Conservation (phyloP, 1,284 basidiomycete species). For the Sanghuangporus sanghuang region DNA sequence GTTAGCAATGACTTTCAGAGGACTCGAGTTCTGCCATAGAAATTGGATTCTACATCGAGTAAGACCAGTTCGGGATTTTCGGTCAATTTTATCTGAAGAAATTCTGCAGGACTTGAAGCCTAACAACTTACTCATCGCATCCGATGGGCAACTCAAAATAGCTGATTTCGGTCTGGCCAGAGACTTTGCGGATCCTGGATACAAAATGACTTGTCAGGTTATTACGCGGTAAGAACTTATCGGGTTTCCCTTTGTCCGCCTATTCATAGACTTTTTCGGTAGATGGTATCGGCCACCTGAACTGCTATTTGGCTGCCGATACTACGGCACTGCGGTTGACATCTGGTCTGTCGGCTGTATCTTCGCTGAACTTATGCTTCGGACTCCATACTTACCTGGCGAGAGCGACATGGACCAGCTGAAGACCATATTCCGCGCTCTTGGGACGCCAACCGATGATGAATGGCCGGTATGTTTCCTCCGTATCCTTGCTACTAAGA, state of each 20-base stretch:
- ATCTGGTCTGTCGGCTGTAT: slow-evolving; percentile 96
- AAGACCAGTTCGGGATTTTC: slow-evolving; percentile 23
- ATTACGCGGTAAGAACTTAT: slow-evolving; percentile 61
- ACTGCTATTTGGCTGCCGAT: slow-evolving; percentile 79
- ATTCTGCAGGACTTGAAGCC: slow-evolving; percentile 87
- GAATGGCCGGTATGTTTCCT: slow-evolving; percentile 90
- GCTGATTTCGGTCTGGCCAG: slow-evolving; percentile 99
- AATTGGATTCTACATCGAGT: slow-evolving; percentile 94
- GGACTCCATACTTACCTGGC: slow-evolving; percentile 90
- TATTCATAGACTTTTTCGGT: background rate
- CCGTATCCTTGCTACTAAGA: no score
- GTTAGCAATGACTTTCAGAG: slow-evolving; percentile 98
- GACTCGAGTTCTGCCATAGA: slow-evolving; percentile 95
- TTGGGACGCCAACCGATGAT: slow-evolving; percentile 92
- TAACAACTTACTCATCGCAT: slow-evolving; percentile 94
- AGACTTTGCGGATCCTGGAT: slow-evolving; percentile 89
- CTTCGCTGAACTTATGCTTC: slow-evolving; percentile 92
- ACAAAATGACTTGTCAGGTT: slow-evolving; percentile 97
- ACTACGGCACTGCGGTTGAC: slow-evolving; percentile 87
- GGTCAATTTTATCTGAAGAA: background rate
- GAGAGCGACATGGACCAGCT: slow-evolving; percentile 96
- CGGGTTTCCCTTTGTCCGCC: slow-evolving; percentile 3
- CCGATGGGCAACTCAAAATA: slow-evolving; percentile 90
- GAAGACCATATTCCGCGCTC: slow-evolving; percentile 89
- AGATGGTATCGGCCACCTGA: slow-evolving; percentile 99